Base-by-base conservation (phyloP, 371 early-diverging fungal genomes). In the Actinomucor elegans region DNA sequence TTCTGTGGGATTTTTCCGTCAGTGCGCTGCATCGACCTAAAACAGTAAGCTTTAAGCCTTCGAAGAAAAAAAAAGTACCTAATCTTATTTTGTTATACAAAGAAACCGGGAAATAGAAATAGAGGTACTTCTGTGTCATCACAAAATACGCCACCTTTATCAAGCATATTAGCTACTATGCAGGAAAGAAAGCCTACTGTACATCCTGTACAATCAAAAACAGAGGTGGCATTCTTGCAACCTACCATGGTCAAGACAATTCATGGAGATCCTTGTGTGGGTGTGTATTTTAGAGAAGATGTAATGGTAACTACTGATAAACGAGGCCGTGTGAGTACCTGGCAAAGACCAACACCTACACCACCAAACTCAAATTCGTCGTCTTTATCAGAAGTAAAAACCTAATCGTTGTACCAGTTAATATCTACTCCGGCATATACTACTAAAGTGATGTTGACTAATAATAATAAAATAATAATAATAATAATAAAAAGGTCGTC, bases 1-100 rank as follows among this genome's bases (percentile, higher is more conserved):
- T 92, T 31, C 63, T 97, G 9, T 97, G 97, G 97, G 97, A 97
- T 59, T 95, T 97, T 60, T 89, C 92, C 32, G 80, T 91, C 11
- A 71, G 76, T 23, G 86, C 90, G 0, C 61, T 96, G 17, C 89
- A 89, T 59, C 79, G 77, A 29, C 89, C 88, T 7, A 87, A 88
- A 61, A 67, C 72, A n/a, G 84, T 85, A 81, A 11, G 37, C 26
- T 7, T 15, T 14, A n/a, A n/a, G n/a, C n/a, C n/a, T n/a, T n/a
- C n/a, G n/a, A n/a, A n/a, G n/a, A n/a, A n/a, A n/a, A n/a, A n/a
- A n/a, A n/a, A n/a, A n/a, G n/a, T n/a, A n/a, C n/a, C n/a, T n/a
- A n/a, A n/a, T n/a, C n/a, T n/a, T n/a, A n/a, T n/a, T n/a, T n/a
- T n/a, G n/a, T n/a, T n/a, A n/a, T n/a, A n/a, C n/a, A n/a, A n/a